phyloP scores from a whole-genome alignment of 331 rosid genomes.

The Malus hybrid region DNA sequence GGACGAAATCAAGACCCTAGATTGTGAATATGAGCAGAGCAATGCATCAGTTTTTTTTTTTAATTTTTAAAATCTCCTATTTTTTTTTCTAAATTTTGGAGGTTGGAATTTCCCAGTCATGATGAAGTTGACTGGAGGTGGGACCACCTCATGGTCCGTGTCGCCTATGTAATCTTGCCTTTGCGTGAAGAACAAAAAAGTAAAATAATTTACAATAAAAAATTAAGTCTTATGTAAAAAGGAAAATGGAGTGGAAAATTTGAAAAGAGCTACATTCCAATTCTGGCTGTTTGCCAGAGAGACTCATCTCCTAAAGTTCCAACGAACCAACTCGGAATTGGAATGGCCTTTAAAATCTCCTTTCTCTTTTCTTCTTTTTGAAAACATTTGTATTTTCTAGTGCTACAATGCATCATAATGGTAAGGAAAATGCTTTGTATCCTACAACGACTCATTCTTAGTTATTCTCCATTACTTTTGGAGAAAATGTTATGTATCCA shows the following conservation, averaged over 20 bases:
- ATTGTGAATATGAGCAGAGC: background rate
- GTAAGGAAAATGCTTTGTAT: no score
- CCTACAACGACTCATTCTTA: no score
- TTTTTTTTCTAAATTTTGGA: background rate
- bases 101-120: background rate
- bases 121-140: conserved; percentile 19
- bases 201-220: background rate
- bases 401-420: background rate
- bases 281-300: background rate
- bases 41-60: background rate
- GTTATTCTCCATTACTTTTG: no score
- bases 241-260: background rate
- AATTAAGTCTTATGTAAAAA: background rate
- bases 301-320: background rate
- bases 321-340: background rate
- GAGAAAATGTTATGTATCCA: no score
- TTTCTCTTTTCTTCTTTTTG: background rate
- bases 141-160: conserved; percentile 24
- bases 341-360: background rate
- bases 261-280: conserved; percentile 4
- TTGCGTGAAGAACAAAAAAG: conserved; percentile 31
- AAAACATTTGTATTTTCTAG: background rate
- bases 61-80: no score
- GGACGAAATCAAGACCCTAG: background rate
- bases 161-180: conserved; percentile 10